phyloP scores from a whole-genome alignment of 2,329 filamentous ascomycete genomes.

The Coniochaeta sp. region DNA sequence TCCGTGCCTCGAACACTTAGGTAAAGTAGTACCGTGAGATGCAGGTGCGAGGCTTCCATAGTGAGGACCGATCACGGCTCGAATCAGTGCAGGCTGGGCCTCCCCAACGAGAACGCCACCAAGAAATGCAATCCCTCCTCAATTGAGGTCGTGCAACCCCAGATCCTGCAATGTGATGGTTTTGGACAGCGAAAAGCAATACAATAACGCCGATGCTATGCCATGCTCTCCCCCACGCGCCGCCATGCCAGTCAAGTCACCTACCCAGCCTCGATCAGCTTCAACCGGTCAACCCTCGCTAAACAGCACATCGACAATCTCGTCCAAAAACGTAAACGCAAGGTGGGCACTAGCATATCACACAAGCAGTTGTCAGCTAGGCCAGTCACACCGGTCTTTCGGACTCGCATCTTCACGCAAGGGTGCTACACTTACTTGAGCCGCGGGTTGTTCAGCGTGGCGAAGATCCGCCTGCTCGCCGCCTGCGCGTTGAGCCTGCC shows the following conservation, averaged over 20 bases:
- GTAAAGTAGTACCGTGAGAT: neutral
- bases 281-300: slow-evolving; percentile 18
- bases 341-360: slow-evolving; percentile 50
- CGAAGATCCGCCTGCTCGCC: slow-evolving; percentile 82
- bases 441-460: slow-evolving; percentile 82
- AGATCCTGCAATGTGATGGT: neutral
- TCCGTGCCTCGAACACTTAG: neutral
- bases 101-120: neutral
- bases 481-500: slow-evolving; percentile 86
- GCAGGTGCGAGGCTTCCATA: neutral
- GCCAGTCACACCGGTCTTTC: neutral
- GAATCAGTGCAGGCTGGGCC: too few relatives aligned
- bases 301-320: slow-evolving; percentile 60
- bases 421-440: slow-evolving; percentile 63
- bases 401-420: slow-evolving; percentile 8
- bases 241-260: neutral
- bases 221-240: slow-evolving; percentile 1
- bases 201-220: slow-evolving; percentile 19
- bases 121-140: neutral
- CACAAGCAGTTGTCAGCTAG: neutral
- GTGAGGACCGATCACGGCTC: too few relatives aligned
- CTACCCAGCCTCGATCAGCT: too few relatives aligned
- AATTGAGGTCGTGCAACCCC: neutral
- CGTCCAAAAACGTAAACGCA: slow-evolving; percentile 64
- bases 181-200: neutral